Evolutionary conservation across 352 stramenopile species (phyloP).

Genomic region (Globisporangium canariense): DNA sequence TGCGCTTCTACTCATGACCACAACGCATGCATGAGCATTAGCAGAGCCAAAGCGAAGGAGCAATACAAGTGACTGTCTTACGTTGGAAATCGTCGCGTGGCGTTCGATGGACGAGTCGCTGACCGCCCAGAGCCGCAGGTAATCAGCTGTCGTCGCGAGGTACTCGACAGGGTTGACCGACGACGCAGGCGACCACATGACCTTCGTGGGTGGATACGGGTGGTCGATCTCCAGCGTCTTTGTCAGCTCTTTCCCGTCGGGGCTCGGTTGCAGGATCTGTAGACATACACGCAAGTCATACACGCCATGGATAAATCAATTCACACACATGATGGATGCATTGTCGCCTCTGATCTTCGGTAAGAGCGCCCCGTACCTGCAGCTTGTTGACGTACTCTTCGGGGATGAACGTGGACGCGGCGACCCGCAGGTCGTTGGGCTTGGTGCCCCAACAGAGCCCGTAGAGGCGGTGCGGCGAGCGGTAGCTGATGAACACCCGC

Average conservation of each 20-base stretch:
- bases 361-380: slow-evolving; percentile 39
- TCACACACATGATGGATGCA: background rate
- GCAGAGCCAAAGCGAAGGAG: background rate
- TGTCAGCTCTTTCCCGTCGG: slow-evolving; percentile 49
- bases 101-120: slow-evolving; percentile 72
- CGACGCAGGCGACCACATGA: slow-evolving; percentile 80
- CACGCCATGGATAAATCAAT: background rate
- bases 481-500: slow-evolving; percentile 71
- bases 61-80: slow-evolving; percentile 21
- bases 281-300: background rate
- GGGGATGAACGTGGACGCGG: slow-evolving; percentile 73
- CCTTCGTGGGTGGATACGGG: slow-evolving; percentile 83
- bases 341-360: background rate
- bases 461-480: slow-evolving; percentile 60
- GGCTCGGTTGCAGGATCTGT: slow-evolving; percentile 62
- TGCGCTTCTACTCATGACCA: slow-evolving; percentile 35
- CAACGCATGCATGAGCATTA: background rate
- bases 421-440: slow-evolving; percentile 55
- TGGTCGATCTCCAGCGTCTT: slow-evolving; percentile 77
- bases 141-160: slow-evolving; percentile 81
- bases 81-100: slow-evolving; percentile 69
- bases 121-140: slow-evolving; percentile 78
- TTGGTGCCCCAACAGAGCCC: slow-evolving; percentile 75
- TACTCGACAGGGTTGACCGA: slow-evolving; percentile 52
- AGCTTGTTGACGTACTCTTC: slow-evolving; percentile 88